A percentile compares a stretch with the other conserved stretches of the same genome.
phyloP scores from a whole-genome alignment of 805 yeast species.

The Candida cerambycidarum region DNA sequence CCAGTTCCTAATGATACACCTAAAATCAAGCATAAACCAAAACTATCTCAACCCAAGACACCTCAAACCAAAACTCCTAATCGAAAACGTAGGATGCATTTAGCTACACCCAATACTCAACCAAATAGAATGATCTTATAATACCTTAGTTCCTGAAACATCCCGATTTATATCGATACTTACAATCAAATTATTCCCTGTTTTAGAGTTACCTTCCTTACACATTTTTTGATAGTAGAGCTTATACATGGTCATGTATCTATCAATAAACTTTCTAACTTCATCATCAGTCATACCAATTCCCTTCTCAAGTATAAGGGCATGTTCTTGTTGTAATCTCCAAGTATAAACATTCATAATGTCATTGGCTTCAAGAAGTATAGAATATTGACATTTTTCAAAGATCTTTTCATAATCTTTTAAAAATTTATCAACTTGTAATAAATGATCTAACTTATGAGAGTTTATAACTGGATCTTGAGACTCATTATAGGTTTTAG shows the following conservation, averaged over 20 bases:
- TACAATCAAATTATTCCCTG: background rate
- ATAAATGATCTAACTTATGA: slow-evolving; percentile 27
- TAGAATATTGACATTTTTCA: slow-evolving; percentile 57
- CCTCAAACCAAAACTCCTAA: no score
- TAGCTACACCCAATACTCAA: background rate
- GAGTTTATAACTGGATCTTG: slow-evolving; percentile 11
- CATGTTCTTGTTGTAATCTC: slow-evolving; percentile 78
- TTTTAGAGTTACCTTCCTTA: slow-evolving; percentile 22
- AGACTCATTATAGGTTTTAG: slow-evolving; percentile 1
- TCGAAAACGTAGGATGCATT: no score
- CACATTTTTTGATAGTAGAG: slow-evolving; percentile 58
- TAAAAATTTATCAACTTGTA: slow-evolving; percentile 53
- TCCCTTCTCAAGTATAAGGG: slow-evolving; percentile 52
- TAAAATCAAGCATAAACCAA: no score
- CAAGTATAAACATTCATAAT: slow-evolving; percentile 69
- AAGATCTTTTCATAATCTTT: slow-evolving; percentile 54
- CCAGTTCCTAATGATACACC: no score
- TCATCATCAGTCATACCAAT: slow-evolving; percentile 77
- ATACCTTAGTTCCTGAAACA: slow-evolving; percentile 20
- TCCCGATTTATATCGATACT: slow-evolving; percentile 7
- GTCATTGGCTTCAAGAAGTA: slow-evolving; percentile 60
- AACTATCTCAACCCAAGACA: no score
- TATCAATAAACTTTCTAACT: slow-evolving; percentile 67
- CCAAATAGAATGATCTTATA: slow-evolving; percentile 1
- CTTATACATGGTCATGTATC: slow-evolving; percentile 85